These are phyloP conservation scores for Lophium mytilinum DNA, from an alignment of 495 filamentous ascomycete species.

Conservation along the genomic window DNA sequence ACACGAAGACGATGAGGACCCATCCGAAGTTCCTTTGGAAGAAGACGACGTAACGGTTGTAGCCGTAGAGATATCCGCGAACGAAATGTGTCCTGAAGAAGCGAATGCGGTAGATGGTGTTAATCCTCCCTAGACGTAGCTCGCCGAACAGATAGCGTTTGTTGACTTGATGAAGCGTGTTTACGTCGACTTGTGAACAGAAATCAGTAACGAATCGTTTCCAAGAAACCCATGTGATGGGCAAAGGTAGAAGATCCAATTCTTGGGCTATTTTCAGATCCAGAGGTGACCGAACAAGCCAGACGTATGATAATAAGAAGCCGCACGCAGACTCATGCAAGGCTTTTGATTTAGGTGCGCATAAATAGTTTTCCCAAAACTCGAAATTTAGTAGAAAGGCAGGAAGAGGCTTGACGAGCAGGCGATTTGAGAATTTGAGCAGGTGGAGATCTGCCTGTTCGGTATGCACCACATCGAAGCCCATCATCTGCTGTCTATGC, in stretches of 20 bases:
- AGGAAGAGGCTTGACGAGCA: conserved; percentile 23
- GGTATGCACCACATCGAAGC: conserved; percentile 15
- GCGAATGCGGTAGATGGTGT: conserved; percentile 24
- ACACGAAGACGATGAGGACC: conserved; percentile 40
- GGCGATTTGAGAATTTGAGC: conserved; percentile 15
- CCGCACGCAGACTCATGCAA: conserved; percentile 17
- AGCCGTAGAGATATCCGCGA: conserved; percentile 23
- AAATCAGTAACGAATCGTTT: conserved; percentile 19
- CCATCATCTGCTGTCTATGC: conserved; percentile 24
- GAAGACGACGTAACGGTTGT: conserved; percentile 24
- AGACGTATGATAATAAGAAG: conserved; percentile 21
- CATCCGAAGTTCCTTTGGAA: conserved; percentile 42
- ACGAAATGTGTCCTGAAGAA: conserved; percentile 19
- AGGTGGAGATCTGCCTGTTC: conserved; percentile 26
- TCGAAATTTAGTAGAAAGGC: conserved; percentile 15
- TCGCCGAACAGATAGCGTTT: conserved; percentile 30
- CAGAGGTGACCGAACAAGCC: conserved; percentile 17
- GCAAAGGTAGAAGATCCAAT: conserved; percentile 7
- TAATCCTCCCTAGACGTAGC: conserved; percentile 25
- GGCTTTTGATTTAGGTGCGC: neutral
- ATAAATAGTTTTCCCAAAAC: conserved; percentile 21
- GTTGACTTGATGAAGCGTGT: conserved; percentile 23
- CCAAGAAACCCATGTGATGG: conserved; percentile 22
- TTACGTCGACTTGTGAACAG: conserved; percentile 8
- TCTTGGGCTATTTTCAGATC: conserved; percentile 24